Percentiles rank a stretch among this genome's conserved stretches.
Conservation (phyloP, 352 stramenopile genomes). For the Phytopythium delawarense region DNA sequence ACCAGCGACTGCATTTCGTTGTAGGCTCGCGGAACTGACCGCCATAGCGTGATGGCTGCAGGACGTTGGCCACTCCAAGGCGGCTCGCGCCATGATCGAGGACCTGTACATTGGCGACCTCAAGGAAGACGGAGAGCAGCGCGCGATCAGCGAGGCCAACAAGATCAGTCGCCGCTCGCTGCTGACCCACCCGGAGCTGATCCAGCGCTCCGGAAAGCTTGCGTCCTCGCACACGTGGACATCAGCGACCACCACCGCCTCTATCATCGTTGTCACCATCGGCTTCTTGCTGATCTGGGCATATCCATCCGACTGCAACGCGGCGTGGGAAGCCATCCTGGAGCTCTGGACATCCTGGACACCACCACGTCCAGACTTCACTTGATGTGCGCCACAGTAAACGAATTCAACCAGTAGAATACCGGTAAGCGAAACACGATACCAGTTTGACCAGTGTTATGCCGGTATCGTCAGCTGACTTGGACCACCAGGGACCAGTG, state of each 20-base stretch:
- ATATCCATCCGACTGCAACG: neutral
- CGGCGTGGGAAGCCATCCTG: neutral
- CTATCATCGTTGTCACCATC: neutral
- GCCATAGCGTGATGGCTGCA: conserved; percentile 46
- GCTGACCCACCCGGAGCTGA: conserved; percentile 10
- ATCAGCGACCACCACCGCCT: neutral
- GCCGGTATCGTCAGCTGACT: too few species aligned
- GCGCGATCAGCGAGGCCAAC: conserved; percentile 8
- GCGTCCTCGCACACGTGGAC: neutral
- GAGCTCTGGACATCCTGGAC: neutral
- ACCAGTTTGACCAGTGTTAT: too few species aligned
- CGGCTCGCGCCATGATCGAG: conserved; percentile 82
- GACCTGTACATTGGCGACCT: conserved; percentile 88
- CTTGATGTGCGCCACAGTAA: neutral
- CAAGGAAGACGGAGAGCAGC: conserved; percentile 19
- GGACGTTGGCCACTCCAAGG: conserved; percentile 91
- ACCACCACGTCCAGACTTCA: neutral
- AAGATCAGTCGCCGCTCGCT: conserved; percentile 25
- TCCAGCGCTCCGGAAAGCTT: neutral
- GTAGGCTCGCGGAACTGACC: conserved; percentile 19
- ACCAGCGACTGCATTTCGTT: neutral
- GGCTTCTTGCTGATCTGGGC: neutral
- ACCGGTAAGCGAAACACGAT: too few species aligned
- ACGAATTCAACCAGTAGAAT: neutral
- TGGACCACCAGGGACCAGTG: too few species aligned